Evolutionary conservation across 768 basidiomycete genomes (phyloP).

Genomic region (Russula lepida): DNA sequence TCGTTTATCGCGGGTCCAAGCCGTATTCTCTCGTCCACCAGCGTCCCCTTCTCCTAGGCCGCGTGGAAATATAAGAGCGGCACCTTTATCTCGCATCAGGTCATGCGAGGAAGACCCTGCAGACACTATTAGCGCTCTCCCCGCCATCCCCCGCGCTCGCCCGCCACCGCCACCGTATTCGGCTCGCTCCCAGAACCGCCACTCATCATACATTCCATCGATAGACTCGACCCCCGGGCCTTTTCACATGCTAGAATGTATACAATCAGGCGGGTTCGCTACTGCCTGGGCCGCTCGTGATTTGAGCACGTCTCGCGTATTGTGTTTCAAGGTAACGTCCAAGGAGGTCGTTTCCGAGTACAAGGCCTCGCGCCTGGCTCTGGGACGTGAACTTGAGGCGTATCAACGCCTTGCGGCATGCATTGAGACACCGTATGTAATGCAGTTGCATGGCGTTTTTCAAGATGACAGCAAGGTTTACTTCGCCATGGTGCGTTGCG

Average conservation of each 20-base stretch:
- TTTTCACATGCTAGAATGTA: slow-evolving; percentile 19
- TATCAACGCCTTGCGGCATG: slow-evolving; percentile 20
- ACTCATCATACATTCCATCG: slow-evolving; percentile 14
- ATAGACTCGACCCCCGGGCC: slow-evolving; percentile 14
- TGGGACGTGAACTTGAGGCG: slow-evolving; percentile 20
- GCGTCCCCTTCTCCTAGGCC: not conserved
- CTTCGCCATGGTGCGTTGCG: slow-evolving; percentile 18
- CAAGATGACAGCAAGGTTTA: slow-evolving; percentile 14
- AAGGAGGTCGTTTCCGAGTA: slow-evolving; percentile 14
- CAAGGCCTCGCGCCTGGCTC: slow-evolving; percentile 12
- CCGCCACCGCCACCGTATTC: slow-evolving; percentile 11
- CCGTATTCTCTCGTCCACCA: not conserved
- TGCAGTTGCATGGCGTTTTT: slow-evolving; percentile 21
- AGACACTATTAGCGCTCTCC: slow-evolving; percentile 8
- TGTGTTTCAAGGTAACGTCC: slow-evolving; percentile 16
- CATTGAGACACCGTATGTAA: slow-evolving; percentile 18
- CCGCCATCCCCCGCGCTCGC: slow-evolving; percentile 7
- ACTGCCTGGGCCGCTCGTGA: slow-evolving; percentile 20
- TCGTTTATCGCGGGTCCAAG: not conserved
- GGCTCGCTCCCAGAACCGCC: slow-evolving; percentile 16
- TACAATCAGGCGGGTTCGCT: slow-evolving; percentile 15
- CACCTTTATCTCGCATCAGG: not conserved
- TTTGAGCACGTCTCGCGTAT: slow-evolving; percentile 14
- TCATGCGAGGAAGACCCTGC: slow-evolving; percentile 9
- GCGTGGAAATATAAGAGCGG: not conserved